Evolutionary conservation across 2,329 filamentous ascomycete genomes (phyloP), one percentile per base, ranked within the genome.

Genomic region (Xylaria sp.): DNA sequence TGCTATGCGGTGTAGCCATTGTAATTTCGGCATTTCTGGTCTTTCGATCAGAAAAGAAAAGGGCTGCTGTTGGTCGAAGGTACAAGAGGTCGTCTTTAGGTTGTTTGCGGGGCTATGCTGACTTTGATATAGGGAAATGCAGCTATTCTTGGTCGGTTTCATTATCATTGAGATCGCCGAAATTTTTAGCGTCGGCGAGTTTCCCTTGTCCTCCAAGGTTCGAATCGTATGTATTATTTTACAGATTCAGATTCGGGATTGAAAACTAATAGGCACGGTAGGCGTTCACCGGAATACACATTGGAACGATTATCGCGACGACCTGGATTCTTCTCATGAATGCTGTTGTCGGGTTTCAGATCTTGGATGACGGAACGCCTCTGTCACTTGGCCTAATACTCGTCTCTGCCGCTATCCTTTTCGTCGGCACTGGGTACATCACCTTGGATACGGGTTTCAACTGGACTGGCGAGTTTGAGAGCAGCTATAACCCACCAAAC

Each of bases 381-480:
- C 80, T 97, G 28, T 98, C 95, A 0, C 76, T 98, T 15, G 91
- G 88, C 6, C 85, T 98, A 4, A 89, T 97, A 61, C 70, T 90
- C 59, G 82, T 83, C 48, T 97, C 95, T 15, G 90, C 91, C 0
- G 80, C 84, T 12, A 82, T 88, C 15, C 83, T 98, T 63, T 92
- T 98, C 76, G 84, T 98, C 70, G 96, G 96, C 65, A 97, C 94
- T 1, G 95, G 94, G 39, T 99, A 97, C 80, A 97, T 99, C 76
- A 92, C 94, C 13, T 90, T 99, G 70, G 96, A 99, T 78, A 98
- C 95, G 0, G 95, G 92, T 18, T 94, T 93, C 78, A 83, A 85
- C 72, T 98, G 93, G 90, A 97, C 95, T 0, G 87, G 87, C 53
- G 90, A 90, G 78, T 99, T 93, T 84, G 80, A 91, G 69, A 81